Conservation (phyloP, 2,329 filamentous ascomycete genomes). For the Ceratocystis alfenasii region DNA sequence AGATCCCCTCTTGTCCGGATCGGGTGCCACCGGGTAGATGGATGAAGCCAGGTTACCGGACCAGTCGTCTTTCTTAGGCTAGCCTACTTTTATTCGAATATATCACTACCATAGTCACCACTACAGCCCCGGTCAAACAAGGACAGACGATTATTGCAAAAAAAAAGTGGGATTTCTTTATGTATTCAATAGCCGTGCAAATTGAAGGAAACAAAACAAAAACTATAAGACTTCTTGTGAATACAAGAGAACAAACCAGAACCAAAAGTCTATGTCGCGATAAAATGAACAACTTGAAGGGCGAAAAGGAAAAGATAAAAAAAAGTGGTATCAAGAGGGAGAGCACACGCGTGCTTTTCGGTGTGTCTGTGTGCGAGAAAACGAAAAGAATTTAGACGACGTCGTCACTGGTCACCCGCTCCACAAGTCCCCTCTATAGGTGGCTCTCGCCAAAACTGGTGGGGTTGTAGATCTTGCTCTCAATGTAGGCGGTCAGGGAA, state of each 20-base stretch:
- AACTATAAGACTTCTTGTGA: slow-evolving; percentile 7
- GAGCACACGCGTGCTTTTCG: background rate
- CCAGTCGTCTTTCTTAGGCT: no score
- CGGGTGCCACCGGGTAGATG: no score
- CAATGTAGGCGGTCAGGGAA: slow-evolving; percentile 48
- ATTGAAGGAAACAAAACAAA: background rate
- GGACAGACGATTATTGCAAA: background rate
- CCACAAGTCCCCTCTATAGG: slow-evolving; percentile 28
- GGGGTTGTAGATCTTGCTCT: slow-evolving; percentile 50
- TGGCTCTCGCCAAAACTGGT: slow-evolving; percentile 32
- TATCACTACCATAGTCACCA: background rate
- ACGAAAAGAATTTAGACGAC: background rate
- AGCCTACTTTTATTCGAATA: no score
- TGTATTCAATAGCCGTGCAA: slow-evolving; percentile 3
- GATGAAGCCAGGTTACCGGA: no score
- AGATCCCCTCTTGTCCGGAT: no score
- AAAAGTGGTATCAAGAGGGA: slow-evolving; percentile 15
- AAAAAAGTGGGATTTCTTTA: background rate
- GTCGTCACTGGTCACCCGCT: background rate
- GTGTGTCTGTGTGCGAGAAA: background rate
- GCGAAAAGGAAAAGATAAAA: slow-evolving; percentile 11
- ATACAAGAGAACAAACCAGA: slow-evolving; percentile 10
- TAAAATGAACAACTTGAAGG: background rate
- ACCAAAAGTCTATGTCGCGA: slow-evolving; percentile 11
- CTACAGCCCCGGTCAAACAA: background rate